Evolutionary conservation across 2,329 filamentous ascomycete genomes (phyloP).

Genomic region (Tricladium varicosporioides): DNA sequence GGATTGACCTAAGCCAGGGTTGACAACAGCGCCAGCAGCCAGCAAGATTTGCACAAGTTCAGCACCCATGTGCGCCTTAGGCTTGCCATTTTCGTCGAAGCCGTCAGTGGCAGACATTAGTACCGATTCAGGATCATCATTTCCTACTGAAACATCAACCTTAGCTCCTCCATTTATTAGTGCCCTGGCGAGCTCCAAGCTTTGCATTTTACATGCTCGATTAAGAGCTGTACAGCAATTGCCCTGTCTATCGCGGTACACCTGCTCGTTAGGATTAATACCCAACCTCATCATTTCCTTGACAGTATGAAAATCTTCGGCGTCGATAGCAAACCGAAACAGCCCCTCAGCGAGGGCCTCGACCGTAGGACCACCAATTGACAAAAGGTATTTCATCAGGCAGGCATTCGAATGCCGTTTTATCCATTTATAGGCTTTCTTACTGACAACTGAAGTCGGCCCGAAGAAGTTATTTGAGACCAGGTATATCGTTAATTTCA

Average conservation of each 20-base stretch:
- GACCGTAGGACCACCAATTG: slow-evolving; percentile 8
- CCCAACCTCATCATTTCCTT: slow-evolving; percentile 9
- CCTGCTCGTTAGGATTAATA: slow-evolving; percentile 11
- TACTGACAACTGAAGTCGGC: slow-evolving; percentile 1
- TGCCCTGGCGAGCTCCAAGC: slow-evolving; percentile 5
- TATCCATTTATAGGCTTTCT: slow-evolving; percentile 6
- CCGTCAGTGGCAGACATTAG: not conserved
- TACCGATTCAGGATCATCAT: not conserved
- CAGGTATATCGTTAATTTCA: slow-evolving; percentile 4
- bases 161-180: slow-evolving; percentile 9
- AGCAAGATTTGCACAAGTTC: slow-evolving; percentile 10
- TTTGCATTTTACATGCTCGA: slow-evolving; percentile 4
- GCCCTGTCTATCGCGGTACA: not conserved
- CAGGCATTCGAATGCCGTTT: not conserved
- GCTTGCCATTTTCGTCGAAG: not conserved
- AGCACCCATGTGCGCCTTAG: not conserved
- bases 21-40: slow-evolving; percentile 7
- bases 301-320: slow-evolving; percentile 8
- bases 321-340: slow-evolving; percentile 11
- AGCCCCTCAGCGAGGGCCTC: slow-evolving; percentile 11
- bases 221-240: not conserved
- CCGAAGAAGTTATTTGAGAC: slow-evolving; percentile 7
- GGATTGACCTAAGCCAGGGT: slow-evolving; percentile 6
- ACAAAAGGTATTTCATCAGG: slow-evolving; percentile 7
- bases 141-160: slow-evolving; percentile 1